Base-by-base conservation (phyloP, 2,329 filamentous ascomycete species). In the Alternaria brassicicola region DNA sequence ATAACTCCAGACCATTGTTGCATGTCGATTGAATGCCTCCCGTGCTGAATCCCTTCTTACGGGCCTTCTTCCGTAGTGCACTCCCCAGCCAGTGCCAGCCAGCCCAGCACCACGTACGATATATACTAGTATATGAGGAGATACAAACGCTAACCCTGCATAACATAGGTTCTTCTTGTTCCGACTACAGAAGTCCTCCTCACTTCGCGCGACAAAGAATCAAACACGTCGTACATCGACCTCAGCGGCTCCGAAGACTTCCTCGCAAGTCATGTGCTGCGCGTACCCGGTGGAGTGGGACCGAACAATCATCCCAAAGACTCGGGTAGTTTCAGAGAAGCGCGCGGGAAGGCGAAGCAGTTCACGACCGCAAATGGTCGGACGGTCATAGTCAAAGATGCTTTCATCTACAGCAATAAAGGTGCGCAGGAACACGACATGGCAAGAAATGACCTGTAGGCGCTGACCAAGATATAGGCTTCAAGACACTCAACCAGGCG, bases 11-110 rank as follows among this genome's bases (percentile, higher is more conserved):
- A 63, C 42, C 43, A 52, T 53, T 38, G 54, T 71, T 66, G n/a
- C 41, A 72, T 75, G 72, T 78, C 76, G 81, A 80, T 83, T 90
- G 89, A 88, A 97, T 97, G 93, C 93, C 93, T 89, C 92, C 95
- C 83, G 72, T 74, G 64, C 86, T 98, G 88, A 99, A 99, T 82
- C 95, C 95, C 79, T 98, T 97, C 82, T 86, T 99, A 80, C 89
- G 91, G 84, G 93, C 94, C 85, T 98, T 99, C 88, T 97, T 97
- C 86, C 93, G 92, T 84, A 98, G 93, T 86, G 88, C 92, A 78
- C 86, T 97, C 76, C 90, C 91, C 70, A 84, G 90, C 73, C 94
- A 98, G 88, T 98, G 95, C 84, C 87, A 89, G 64, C 93, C 95
- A 54, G 86, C 93, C 65, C 90, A 95, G 79, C 92, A 96, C 78